Conservation (phyloP, 1,284 basidiomycete genomes). For the Ustanciosporium gigantosporum region DNA sequence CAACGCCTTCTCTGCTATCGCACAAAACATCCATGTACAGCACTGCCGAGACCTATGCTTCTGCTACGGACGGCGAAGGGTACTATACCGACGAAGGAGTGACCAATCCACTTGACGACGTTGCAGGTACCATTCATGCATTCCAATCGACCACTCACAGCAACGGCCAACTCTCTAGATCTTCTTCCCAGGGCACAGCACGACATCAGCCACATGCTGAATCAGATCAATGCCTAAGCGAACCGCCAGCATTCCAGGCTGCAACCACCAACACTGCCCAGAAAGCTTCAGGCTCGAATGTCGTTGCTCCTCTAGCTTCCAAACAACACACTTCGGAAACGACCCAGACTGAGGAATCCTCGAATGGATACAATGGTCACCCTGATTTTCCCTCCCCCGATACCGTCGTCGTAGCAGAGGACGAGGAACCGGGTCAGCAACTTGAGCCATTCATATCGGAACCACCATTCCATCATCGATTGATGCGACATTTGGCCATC, state of each 20-base stretch:
- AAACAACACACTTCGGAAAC: not conserved
- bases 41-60: slow-evolving; percentile 22
- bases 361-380: slow-evolving; percentile 1
- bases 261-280: not conserved
- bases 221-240: not conserved
- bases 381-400: too few species aligned
- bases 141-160: not conserved
- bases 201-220: not conserved
- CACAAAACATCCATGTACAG: slow-evolving; percentile 24
- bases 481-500: slow-evolving; percentile 33
- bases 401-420: not conserved
- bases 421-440: slow-evolving; percentile 15
- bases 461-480: slow-evolving; percentile 2
- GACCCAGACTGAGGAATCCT: slow-evolving; percentile 1
- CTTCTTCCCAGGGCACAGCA: not conserved
- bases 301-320: not conserved
- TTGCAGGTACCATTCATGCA: slow-evolving; percentile 1
- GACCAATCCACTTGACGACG: slow-evolving; percentile 2
- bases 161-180: not conserved
- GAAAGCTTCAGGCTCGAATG: not conserved
- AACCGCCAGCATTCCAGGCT: not conserved
- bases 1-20: too few species aligned
- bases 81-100: slow-evolving; percentile 33
- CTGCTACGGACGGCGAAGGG: slow-evolving; percentile 23
- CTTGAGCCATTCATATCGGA: slow-evolving; percentile 1